These are phyloP conservation scores for Penicillium angulare DNA, from an alignment of 495 filamentous ascomycete species.

Conservation along the genomic window DNA sequence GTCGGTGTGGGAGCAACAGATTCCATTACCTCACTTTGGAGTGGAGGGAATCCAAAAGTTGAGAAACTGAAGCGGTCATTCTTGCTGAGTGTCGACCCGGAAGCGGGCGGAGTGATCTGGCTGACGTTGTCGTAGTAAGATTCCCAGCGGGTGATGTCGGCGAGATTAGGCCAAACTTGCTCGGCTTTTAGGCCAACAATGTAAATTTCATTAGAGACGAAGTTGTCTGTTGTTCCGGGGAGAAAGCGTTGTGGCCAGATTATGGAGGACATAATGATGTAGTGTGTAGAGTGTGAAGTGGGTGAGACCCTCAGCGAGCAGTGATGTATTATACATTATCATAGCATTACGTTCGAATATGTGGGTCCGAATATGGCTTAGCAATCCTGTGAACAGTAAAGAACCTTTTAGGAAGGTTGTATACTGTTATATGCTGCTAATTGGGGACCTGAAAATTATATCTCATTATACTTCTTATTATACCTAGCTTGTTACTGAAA, in stretches of 20 bases:
- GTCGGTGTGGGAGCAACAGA: constrained; percentile 8
- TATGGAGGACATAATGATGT: not conserved
- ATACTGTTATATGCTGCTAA: too few species aligned
- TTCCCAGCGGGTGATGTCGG: constrained; percentile 4
- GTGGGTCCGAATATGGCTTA: too few species aligned
- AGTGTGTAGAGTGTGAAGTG: too few species aligned
- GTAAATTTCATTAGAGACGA: constrained; percentile 19
- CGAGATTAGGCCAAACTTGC: constrained; percentile 4
- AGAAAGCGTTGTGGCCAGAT: constrained; percentile 15
- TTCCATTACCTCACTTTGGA: constrained; percentile 2
- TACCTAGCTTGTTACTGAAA: too few species aligned
- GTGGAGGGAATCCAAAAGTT: constrained; percentile 14
- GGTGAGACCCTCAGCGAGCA: too few species aligned
- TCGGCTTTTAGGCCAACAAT: constrained; percentile 1
- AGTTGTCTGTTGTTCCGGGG: constrained; percentile 17
- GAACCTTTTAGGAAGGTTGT: too few species aligned
- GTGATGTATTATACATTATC: too few species aligned
- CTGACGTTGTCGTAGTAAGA: constrained; percentile 13
- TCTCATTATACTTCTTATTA: too few species aligned
- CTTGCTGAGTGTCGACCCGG: not conserved
- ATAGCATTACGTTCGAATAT: too few species aligned
- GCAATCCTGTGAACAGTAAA: too few species aligned
- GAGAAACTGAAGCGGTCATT: constrained; percentile 3
- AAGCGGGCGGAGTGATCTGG: constrained; percentile 10
- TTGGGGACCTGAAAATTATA: too few species aligned